A percentile compares a stretch with the other conserved stretches of the same genome.
Evolutionary conservation across 2,329 filamentous ascomycete genomes (phyloP).

Genomic region (Neofusicoccum parvum): DNA sequence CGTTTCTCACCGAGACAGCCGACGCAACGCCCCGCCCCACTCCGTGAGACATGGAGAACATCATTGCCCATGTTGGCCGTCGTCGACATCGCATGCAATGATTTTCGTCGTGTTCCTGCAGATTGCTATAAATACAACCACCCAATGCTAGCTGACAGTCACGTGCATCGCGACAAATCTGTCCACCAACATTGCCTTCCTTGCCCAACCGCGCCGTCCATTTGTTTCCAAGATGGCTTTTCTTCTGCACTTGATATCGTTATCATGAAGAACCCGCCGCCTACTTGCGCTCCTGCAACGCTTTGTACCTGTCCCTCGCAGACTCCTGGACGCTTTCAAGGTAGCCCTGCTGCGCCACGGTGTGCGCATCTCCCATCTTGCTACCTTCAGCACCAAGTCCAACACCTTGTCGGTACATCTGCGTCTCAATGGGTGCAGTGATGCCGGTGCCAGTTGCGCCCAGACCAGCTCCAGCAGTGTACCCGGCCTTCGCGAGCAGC

Average conservation of each 20-base stretch:
- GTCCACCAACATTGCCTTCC: no score
- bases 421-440: slow-evolving; percentile 65
- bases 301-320: slow-evolving; percentile 58
- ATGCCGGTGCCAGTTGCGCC: slow-evolving; percentile 65
- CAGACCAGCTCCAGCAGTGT: slow-evolving; percentile 66
- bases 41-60: slow-evolving; percentile 7
- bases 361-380: slow-evolving; percentile 68
- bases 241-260: background rate
- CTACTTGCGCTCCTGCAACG: background rate
- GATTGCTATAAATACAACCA: no score
- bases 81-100: no score
- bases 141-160: no score
- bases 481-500: slow-evolving; percentile 73
- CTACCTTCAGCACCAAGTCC: slow-evolving; percentile 70
- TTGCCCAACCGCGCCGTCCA: no score
- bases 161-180: no score
- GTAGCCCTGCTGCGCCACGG: slow-evolving; percentile 65
- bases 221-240: background rate
- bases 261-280: background rate
- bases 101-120: no score
- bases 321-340: slow-evolving; percentile 66
- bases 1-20: background rate
- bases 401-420: slow-evolving; percentile 68
- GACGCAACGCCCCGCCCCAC: background rate
- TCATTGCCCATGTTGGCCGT: background rate